Percentiles rank a stretch among this genome's conserved stretches.
Conservation (phyloP, 352 stramenopile species). For the Globisporangium alternatum region DNA sequence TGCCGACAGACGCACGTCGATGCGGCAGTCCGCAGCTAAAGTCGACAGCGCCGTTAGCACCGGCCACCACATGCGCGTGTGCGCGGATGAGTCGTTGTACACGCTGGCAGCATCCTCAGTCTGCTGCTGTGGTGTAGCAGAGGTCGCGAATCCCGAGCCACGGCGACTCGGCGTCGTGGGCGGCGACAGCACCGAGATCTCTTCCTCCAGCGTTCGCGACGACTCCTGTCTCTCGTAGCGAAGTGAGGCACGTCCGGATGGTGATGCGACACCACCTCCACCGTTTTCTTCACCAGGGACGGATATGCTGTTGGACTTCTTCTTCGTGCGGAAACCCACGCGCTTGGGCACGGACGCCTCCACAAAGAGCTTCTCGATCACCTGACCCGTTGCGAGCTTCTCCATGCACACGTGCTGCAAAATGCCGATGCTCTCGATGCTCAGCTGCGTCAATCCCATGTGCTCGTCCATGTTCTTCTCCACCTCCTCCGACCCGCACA, state of each 20-base stretch:
- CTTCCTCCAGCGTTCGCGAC: slow-evolving; percentile 49
- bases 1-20: slow-evolving; percentile 82
- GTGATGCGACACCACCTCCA: slow-evolving; percentile 15
- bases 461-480: slow-evolving; percentile 49
- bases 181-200: slow-evolving; percentile 49
- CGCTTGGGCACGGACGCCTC: slow-evolving; percentile 35
- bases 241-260: slow-evolving; percentile 27
- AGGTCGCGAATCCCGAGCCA: slow-evolving; percentile 25
- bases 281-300: slow-evolving; percentile 1
- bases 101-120: slow-evolving; percentile 19
- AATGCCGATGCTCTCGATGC: slow-evolving; percentile 63
- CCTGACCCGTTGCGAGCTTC: slow-evolving; percentile 66
- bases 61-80: slow-evolving; percentile 91
- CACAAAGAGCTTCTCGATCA: slow-evolving; percentile 64
- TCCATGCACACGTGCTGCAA: slow-evolving; percentile 69
- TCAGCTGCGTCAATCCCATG: slow-evolving; percentile 59
- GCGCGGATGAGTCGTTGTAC: slow-evolving; percentile 68
- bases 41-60: slow-evolving; percentile 96
- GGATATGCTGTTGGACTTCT: slow-evolving; percentile 25
- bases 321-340: slow-evolving; percentile 63
- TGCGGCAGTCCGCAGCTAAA: slow-evolving; percentile 87
- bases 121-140: neutral
- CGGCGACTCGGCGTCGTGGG: slow-evolving; percentile 30
- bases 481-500: slow-evolving; percentile 70
- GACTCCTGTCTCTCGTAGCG: slow-evolving; percentile 73